phyloP scores from a whole-genome alignment of 352 stramenopile genomes.

The Phytophthora lateralis region DNA sequence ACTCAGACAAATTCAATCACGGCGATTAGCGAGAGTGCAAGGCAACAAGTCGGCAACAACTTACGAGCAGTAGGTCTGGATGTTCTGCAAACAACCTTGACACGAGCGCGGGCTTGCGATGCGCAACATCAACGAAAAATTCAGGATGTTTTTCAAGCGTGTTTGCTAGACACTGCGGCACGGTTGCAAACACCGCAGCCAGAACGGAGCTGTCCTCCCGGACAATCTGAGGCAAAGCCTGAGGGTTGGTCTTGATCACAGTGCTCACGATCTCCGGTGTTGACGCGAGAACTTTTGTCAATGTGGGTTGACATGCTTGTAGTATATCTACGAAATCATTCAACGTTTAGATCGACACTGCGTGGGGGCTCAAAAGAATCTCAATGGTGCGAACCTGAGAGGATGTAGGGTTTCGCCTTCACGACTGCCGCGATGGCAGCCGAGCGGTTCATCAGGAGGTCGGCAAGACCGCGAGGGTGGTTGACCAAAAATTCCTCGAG shows the following conservation, averaged over 20 bases:
- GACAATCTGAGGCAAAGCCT: constrained; percentile 53
- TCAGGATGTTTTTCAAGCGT: constrained; percentile 68
- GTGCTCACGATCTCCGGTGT: constrained; percentile 53
- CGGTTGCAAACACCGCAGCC: constrained; percentile 49
- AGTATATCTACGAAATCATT: constrained; percentile 39
- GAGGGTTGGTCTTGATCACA: constrained; percentile 55
- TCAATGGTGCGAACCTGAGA: constrained; percentile 40
- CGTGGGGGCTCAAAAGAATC: too few species aligned
- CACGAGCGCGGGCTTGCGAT: constrained; percentile 66
- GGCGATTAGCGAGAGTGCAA: neutral
- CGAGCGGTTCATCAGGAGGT: constrained; percentile 64
- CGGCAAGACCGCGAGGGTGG: constrained; percentile 61
- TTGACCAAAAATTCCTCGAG: constrained; percentile 76
- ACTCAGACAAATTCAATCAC: neutral
- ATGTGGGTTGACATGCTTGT: constrained; percentile 42
- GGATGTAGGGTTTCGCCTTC: constrained; percentile 59
- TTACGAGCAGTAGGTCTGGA: constrained; percentile 70
- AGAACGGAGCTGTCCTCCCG: constrained; percentile 56
- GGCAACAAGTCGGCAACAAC: neutral
- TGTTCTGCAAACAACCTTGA: constrained; percentile 64
- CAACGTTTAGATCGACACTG: constrained; percentile 1
- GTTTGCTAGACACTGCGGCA: constrained; percentile 63
- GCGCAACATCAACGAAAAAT: constrained; percentile 71
- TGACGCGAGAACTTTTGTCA: constrained; percentile 50
- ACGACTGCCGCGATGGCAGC: constrained; percentile 50